Percentiles rank a stretch among this genome's conserved stretches.
These are phyloP conservation scores for Acephala macrosclerotiorum DNA, from an alignment of 2,329 filamentous ascomycete species.

Conservation along the genomic window DNA sequence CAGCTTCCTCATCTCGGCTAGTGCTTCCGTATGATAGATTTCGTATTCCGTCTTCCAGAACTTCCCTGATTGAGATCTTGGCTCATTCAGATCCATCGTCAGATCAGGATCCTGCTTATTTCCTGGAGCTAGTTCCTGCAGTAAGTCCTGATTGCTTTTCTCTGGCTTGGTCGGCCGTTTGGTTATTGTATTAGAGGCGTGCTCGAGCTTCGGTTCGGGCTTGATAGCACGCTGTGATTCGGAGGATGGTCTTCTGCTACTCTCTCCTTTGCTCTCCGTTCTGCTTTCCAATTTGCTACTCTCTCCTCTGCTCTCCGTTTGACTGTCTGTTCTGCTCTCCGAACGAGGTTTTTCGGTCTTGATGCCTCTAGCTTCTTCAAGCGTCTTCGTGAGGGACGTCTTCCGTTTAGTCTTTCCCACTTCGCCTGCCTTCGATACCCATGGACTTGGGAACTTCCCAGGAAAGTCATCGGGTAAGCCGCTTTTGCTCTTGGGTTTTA, in stretches of 20 bases:
- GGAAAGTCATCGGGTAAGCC: conserved; percentile 43
- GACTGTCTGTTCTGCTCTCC: neutral
- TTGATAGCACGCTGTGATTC: neutral
- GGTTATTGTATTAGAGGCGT: neutral
- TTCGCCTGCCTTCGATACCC: conserved; percentile 30
- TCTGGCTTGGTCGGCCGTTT: conserved; percentile 17
- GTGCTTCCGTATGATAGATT: conserved; percentile 75
- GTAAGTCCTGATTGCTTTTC: conserved; percentile 27
- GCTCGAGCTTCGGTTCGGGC: neutral
- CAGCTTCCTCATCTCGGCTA: conserved; percentile 77
- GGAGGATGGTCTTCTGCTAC: neutral
- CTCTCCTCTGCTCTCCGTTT: neutral
- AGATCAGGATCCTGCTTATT: conserved; percentile 62
- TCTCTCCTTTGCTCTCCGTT: neutral
- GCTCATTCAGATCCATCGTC: conserved; percentile 76
- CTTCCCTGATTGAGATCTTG: conserved; percentile 75
- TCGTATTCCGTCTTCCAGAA: conserved; percentile 85
- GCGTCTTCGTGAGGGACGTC: conserved; percentile 53
- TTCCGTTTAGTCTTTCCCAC: conserved; percentile 42
- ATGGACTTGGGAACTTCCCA: conserved; percentile 43
- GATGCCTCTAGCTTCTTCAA: conserved; percentile 52
- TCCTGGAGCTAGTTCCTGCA: conserved; percentile 36
- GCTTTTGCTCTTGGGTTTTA: conserved; percentile 31
- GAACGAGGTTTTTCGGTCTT: neutral
- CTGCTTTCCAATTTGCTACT: neutral